Conservation (phyloP, 352 stramenopile species). For the Globisporangium orthogonon region DNA sequence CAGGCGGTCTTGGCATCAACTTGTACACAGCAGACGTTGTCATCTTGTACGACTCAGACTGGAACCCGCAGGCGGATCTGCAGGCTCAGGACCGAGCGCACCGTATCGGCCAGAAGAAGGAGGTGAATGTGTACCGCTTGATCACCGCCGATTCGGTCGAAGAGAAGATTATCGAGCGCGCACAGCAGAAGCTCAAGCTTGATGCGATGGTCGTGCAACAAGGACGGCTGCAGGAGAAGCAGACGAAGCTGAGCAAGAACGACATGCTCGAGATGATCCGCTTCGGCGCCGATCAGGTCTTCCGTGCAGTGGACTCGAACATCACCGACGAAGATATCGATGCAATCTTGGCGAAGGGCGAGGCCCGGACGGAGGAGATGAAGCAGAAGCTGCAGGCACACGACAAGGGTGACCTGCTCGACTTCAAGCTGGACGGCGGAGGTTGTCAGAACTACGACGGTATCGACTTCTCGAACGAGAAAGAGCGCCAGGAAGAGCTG, state of each 20-base stretch:
- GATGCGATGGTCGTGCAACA: constrained; percentile 87
- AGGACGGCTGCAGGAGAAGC: constrained; percentile 80
- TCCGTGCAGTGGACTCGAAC: constrained; percentile 93
- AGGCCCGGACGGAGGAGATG: constrained; percentile 84
- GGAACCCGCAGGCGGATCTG: constrained; percentile 97
- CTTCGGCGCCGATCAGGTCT: constrained; percentile 98
- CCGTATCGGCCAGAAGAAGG: constrained; percentile 98
- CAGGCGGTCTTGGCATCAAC: constrained; percentile 98
- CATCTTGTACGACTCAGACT: constrained; percentile 98
- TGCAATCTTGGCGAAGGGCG: constrained; percentile 91
- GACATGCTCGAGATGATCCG: constrained; percentile 96
- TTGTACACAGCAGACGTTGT: constrained; percentile 98
- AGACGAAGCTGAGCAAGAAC: constrained; percentile 92
- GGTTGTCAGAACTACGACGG: constrained; percentile 95
- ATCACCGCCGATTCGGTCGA: constrained; percentile 97
- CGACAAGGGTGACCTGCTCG: constrained; percentile 82
- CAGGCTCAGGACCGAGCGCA: constrained; percentile 95
- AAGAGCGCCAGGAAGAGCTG: constrained; percentile 79
- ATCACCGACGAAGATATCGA: constrained; percentile 99
- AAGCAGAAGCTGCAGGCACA: constrained; percentile 82
- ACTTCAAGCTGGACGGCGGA: constrained; percentile 92
- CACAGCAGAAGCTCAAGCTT: constrained; percentile 95
- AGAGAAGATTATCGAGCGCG: constrained; percentile 98
- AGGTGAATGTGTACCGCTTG: constrained; percentile 94
- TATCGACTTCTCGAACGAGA: constrained; percentile 94